Evolutionary conservation across 768 basidiomycete genomes (phyloP), one percentile per base, ranked within the genome.

Genomic region (Tylopilus balloui): DNA sequence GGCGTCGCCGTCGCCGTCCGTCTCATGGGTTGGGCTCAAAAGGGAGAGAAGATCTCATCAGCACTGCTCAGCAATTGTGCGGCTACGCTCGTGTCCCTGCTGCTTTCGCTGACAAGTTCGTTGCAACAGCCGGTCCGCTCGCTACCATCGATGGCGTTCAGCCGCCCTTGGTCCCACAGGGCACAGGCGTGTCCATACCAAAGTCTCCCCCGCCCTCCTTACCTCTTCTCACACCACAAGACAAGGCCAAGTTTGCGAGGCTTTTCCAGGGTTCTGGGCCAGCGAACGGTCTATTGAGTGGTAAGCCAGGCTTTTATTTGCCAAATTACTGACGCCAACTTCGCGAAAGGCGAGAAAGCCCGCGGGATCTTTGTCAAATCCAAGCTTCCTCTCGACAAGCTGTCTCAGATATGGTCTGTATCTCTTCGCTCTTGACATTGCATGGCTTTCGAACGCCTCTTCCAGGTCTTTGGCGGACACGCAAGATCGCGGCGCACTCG

Each of bases 391-490:
- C 83, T 86, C 55, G 92, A 95, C 48, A 86, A 87, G 56, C 78
- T 99, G 21, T 83, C 87, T 28, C 88, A 92, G 64, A 94, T 98
- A 71, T 99, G 96, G 95, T 91, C 50, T 47, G 81, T 62, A 17
- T 48, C 23, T 25, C 45, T 23, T 44, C 7, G 17, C 8, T 47
- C 11, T 45, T 24, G n/a, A 25, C 23, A 14, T 20, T n/a, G 19
- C 12, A 19, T 31, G 11, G 36, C 11, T 47, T 34, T 47, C 19
- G 23, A 39, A 45, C 28, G 17, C 43, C 32, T 35, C 34, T 43
- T 42, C 3, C 58, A 96, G 93, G 94, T 86, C 78, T 54, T 78
- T 99, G 32, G 88, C 94, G n/a, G 96, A 99, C 67, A 94, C 93
- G 4, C 88, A 94, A 68, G 81, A 88, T 57, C 80, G 96, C 52